phyloP scores from a whole-genome alignment of 2,329 filamentous ascomycete species.

The Pezicula carpinea region DNA sequence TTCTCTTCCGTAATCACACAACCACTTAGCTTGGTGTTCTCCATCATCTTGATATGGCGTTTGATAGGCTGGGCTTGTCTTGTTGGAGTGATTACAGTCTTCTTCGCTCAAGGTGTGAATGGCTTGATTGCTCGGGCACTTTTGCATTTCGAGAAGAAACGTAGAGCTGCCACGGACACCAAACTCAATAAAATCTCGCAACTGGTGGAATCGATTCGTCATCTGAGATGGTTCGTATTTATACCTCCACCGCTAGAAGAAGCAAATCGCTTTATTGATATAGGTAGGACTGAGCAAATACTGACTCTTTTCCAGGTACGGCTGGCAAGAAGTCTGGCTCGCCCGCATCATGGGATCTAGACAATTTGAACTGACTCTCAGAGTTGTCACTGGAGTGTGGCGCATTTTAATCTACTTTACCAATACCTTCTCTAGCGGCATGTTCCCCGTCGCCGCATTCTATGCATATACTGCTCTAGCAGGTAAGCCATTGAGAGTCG shows the following conservation, averaged over 20 bases:
- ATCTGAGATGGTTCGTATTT: conserved; percentile 21
- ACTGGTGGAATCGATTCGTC: conserved; percentile 61
- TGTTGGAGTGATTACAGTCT: conserved; percentile 64
- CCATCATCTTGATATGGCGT: conserved; percentile 68
- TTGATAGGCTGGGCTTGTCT: conserved; percentile 78
- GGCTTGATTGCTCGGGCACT: conserved; percentile 60
- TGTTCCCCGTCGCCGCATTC: conserved; percentile 78
- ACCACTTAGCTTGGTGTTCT: conserved; percentile 71
- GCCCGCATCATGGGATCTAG: conserved; percentile 63
- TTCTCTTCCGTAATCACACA: conserved; percentile 71
- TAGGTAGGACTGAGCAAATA: too few species aligned
- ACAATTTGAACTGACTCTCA: conserved; percentile 60
- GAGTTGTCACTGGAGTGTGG: conserved; percentile 60
- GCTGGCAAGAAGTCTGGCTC: conserved; percentile 76
- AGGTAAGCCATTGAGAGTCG: conserved; percentile 63
- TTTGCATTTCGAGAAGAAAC: conserved; percentile 63
- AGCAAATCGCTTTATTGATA: too few species aligned
- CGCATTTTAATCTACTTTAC: conserved; percentile 59
- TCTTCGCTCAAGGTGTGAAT: conserved; percentile 67
- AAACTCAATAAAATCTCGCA: conserved; percentile 79
- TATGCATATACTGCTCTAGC: conserved; percentile 74
- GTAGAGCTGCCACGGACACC: conserved; percentile 69
- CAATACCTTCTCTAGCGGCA: conserved; percentile 65
- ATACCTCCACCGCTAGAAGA: too few species aligned
- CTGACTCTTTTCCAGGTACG: conserved; percentile 41